Evolutionary conservation across 2,329 filamentous ascomycete species (phyloP).

Genomic region (Cladosporium colombiae): DNA sequence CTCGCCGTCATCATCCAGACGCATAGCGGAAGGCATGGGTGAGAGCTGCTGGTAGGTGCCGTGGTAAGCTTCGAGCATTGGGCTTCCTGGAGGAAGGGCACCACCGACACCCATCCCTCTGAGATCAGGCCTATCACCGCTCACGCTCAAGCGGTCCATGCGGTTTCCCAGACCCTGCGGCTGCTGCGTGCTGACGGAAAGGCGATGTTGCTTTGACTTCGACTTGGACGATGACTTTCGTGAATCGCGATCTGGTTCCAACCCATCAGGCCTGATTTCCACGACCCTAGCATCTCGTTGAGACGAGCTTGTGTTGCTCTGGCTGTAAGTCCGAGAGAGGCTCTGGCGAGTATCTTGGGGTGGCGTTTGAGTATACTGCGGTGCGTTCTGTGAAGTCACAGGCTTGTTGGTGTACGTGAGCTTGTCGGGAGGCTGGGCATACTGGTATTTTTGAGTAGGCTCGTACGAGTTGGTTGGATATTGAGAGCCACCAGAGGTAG

Average conservation of each 20-base stretch:
- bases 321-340: constrained; percentile 26
- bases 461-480: constrained; percentile 24
- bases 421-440: constrained; percentile 43
- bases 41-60: constrained; percentile 94
- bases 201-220: constrained; percentile 25
- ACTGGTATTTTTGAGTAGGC: constrained; percentile 36
- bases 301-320: constrained; percentile 25
- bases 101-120: constrained; percentile 38
- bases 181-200: constrained; percentile 21
- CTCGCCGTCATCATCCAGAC: constrained; percentile 57
- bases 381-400: constrained; percentile 18
- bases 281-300: constrained; percentile 39
- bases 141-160: constrained; percentile 51
- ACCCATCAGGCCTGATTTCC: constrained; percentile 44
- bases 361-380: constrained; percentile 25
- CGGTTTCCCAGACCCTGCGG: constrained; percentile 40
- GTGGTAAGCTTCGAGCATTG: constrained; percentile 86
- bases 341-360: constrained; percentile 23
- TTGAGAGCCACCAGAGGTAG: constrained; percentile 22
- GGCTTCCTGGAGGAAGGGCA: constrained; percentile 69
- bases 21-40: constrained; percentile 82
- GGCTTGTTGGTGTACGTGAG: constrained; percentile 47
- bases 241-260: constrained; percentile 26
- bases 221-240: constrained; percentile 21
- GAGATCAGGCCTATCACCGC: constrained; percentile 46